A percentile compares a stretch with the other conserved stretches of the same genome.
Evolutionary conservation across 2,329 filamentous ascomycete species (phyloP).

Genomic region (Xylaria sp.): DNA sequence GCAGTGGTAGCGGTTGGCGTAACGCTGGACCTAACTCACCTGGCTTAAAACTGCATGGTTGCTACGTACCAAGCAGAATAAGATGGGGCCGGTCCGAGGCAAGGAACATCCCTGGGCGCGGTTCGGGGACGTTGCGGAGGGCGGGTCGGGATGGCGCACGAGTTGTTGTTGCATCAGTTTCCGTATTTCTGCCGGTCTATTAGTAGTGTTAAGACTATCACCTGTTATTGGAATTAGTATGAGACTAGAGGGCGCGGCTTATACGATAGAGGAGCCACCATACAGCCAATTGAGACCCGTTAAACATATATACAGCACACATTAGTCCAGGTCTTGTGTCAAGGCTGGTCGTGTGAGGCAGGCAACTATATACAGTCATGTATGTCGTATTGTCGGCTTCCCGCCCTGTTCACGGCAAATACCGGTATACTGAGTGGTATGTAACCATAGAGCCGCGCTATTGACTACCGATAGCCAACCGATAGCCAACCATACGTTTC

Average conservation of each 20-base stretch:
- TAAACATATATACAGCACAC: too few relatives aligned
- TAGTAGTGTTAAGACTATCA: neutral
- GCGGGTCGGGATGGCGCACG: neutral
- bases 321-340: too few relatives aligned
- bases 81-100: conserved; percentile 5
- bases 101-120: conserved; percentile 2
- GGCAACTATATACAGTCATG: neutral
- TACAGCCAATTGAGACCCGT: too few relatives aligned
- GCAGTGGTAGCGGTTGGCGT: neutral
- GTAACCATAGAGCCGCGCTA: neutral
- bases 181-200: too few relatives aligned
- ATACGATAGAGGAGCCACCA: too few relatives aligned
- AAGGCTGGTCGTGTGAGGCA: too few relatives aligned
- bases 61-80: conserved; percentile 1
- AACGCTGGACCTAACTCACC: conserved; percentile 3
- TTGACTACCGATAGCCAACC: neutral
- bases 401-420: neutral
- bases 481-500: neutral
- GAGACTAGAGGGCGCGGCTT: too few relatives aligned
- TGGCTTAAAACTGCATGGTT: neutral
- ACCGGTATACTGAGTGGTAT: neutral
- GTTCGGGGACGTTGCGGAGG: neutral
- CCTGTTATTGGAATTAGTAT: neutral
- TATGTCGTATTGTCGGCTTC: neutral
- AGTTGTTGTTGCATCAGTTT: neutral